Conservation (phyloP, 441 rosid species). For the Adansonia gregorii region DNA sequence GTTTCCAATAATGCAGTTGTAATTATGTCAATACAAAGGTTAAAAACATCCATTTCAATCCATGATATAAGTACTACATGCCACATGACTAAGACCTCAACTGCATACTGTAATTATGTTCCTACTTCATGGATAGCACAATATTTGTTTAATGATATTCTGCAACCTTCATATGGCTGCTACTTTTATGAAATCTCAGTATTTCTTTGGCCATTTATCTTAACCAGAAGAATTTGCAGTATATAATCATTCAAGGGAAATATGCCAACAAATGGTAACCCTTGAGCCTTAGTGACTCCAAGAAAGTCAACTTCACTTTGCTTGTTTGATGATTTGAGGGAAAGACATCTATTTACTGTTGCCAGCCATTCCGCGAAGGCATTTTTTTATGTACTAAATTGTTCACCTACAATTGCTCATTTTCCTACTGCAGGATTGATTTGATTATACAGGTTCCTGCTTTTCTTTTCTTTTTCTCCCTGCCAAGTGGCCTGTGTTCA, state of each 20-base stretch:
- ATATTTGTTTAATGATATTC: constrained; percentile 16
- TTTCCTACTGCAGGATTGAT: neutral
- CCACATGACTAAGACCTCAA: constrained; percentile 3
- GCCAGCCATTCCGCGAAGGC: neutral
- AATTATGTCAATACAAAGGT: neutral
- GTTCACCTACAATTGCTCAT: neutral
- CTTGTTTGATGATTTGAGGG: constrained; percentile 5
- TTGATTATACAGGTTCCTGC: neutral
- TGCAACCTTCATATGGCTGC: neutral
- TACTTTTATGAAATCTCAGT: neutral
- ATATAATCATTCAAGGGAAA: constrained; percentile 13
- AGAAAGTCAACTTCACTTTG: neutral
- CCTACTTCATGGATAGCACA: neutral
- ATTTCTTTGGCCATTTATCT: neutral
- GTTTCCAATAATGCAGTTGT: neutral
- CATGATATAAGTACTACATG: constrained; percentile 7
- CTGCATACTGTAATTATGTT: neutral
- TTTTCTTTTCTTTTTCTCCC: neutral
- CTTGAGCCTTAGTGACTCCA: neutral
- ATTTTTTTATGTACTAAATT: neutral
- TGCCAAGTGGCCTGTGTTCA: constrained; percentile 4
- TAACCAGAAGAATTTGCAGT: constrained; percentile 13
- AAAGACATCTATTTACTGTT: constrained; percentile 5
- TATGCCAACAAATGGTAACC: neutral
- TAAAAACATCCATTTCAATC: neutral